A percentile compares a stretch with the other conserved stretches of the same genome.
These are phyloP conservation scores for Xylaria hypoxylon DNA, from an alignment of 2,329 filamentous ascomycete genomes.

Conservation along the genomic window DNA sequence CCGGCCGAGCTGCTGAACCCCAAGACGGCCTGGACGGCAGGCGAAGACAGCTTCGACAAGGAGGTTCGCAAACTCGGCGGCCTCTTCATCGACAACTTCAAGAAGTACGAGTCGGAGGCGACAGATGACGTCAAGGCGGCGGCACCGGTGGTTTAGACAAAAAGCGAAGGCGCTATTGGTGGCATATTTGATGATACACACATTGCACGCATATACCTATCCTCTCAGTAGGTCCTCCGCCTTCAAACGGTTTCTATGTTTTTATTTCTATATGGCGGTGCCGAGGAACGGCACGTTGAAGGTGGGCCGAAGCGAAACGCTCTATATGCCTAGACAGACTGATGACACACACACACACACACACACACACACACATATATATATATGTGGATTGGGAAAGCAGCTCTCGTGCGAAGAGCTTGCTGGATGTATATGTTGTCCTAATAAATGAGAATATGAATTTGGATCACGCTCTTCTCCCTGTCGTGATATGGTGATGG, in stretches of 20 bases:
- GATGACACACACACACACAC: slow-evolving; percentile 8
- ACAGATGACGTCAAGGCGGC: slow-evolving; percentile 81
- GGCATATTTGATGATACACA: slow-evolving; percentile 34
- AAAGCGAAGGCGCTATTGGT: slow-evolving; percentile 36
- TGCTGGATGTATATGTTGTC: slow-evolving; percentile 6
- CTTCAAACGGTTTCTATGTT: slow-evolving; percentile 23
- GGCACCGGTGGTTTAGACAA: slow-evolving; percentile 59
- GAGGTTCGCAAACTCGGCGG: slow-evolving; percentile 91
- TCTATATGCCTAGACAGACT: slow-evolving; percentile 34
- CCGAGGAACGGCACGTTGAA: slow-evolving; percentile 33
- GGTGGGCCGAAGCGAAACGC: slow-evolving; percentile 45
- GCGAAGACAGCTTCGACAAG: slow-evolving; percentile 81
- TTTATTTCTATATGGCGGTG: slow-evolving; percentile 26
- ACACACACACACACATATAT: neutral
- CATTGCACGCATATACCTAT: slow-evolving; percentile 28
- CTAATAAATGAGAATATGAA: slow-evolving; percentile 7
- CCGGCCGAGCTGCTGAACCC: slow-evolving; percentile 95
- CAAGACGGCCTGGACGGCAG: slow-evolving; percentile 88
- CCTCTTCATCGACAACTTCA: slow-evolving; percentile 97
- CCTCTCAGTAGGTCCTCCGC: slow-evolving; percentile 44
- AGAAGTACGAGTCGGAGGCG: slow-evolving; percentile 90
- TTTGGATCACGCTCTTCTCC: neutral
- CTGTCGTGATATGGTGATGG: neutral
- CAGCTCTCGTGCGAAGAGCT: neutral
- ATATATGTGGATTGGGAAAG: neutral